phyloP scores from a whole-genome alignment of 2,329 filamentous ascomycete species.

The Delphinella strobiligena region DNA sequence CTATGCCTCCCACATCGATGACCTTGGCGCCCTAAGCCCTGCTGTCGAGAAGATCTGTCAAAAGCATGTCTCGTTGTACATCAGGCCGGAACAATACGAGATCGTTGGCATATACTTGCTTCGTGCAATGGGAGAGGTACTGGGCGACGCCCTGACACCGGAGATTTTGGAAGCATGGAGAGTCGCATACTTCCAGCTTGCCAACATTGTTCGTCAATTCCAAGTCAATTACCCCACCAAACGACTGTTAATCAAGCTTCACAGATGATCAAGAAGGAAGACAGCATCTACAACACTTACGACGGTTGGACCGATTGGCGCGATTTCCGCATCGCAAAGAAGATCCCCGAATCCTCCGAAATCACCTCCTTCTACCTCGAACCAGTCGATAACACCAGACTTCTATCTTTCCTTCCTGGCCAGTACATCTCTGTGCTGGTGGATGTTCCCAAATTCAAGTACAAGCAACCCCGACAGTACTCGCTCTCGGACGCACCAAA shows the following conservation, averaged over 20 bases:
- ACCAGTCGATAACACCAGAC: constrained; percentile 47
- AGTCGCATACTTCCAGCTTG: constrained; percentile 61
- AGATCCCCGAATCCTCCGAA: constrained; percentile 50
- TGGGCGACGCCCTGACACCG: constrained; percentile 54
- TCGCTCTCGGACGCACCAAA: constrained; percentile 55
- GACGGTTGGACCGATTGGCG: constrained; percentile 56
- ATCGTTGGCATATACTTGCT: constrained; percentile 60
- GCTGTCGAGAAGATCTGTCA: constrained; percentile 59
- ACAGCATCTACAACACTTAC: constrained; percentile 48
- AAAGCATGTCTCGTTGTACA: constrained; percentile 61
- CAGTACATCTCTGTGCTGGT: constrained; percentile 59
- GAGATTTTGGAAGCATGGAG: constrained; percentile 56
- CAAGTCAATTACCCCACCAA: no score
- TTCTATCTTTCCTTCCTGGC: constrained; percentile 55
- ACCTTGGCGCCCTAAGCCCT: constrained; percentile 47
- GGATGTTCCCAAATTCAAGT: constrained; percentile 45
- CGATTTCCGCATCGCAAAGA: constrained; percentile 52
- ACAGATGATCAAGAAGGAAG: constrained; percentile 51
- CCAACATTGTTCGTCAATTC: constrained; percentile 43
- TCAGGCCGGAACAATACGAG: constrained; percentile 56
- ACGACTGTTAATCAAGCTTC: no score
- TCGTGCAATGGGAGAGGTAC: constrained; percentile 52
- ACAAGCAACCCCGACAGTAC: constrained; percentile 59
- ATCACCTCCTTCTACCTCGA: constrained; percentile 60
- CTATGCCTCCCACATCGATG: constrained; percentile 60